Conservation (phyloP, 371 early-diverging fungal genomes). For the Syncephalastrum contaminatum region DNA sequence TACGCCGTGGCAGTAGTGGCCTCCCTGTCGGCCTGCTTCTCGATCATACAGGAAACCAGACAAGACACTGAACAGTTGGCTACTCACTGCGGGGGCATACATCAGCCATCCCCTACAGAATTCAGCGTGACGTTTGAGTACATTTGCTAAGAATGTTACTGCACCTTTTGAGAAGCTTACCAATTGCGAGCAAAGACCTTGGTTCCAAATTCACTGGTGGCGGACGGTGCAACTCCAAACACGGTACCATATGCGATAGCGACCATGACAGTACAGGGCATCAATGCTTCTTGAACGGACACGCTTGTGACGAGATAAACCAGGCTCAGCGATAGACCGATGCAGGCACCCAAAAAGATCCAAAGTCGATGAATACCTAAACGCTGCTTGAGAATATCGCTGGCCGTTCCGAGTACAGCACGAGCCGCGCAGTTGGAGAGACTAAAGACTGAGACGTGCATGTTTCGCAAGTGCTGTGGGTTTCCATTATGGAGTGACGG, state of each 20-base stretch:
- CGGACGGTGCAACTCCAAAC: conserved; percentile 45
- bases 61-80: conserved; percentile 42
- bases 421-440: conserved; percentile 46
- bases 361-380: conserved; percentile 41
- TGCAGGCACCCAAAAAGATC: conserved; percentile 32
- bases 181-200: conserved; percentile 51
- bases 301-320: conserved; percentile 21
- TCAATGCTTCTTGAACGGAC: conserved; percentile 10
- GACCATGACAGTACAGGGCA: conserved; percentile 31
- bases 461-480: conserved; percentile 37
- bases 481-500: conserved; percentile 13
- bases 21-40: conserved; percentile 30
- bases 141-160: background rate
- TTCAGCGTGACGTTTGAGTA: background rate
- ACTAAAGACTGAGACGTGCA: conserved; percentile 44
- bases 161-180: conserved; percentile 9
- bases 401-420: conserved; percentile 38
- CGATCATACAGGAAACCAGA: conserved; percentile 39
- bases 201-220: conserved; percentile 41
- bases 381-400: conserved; percentile 38
- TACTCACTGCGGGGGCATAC: conserved; percentile 47
- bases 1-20: conserved; percentile 27
- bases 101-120: conserved; percentile 37
- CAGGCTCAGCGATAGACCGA: conserved; percentile 19
- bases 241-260: conserved; percentile 40